Percentiles rank a stretch among this genome's conserved stretches.
phyloP scores from a whole-genome alignment of 2,329 filamentous ascomycete species.

The Alternaria incomplexa region DNA sequence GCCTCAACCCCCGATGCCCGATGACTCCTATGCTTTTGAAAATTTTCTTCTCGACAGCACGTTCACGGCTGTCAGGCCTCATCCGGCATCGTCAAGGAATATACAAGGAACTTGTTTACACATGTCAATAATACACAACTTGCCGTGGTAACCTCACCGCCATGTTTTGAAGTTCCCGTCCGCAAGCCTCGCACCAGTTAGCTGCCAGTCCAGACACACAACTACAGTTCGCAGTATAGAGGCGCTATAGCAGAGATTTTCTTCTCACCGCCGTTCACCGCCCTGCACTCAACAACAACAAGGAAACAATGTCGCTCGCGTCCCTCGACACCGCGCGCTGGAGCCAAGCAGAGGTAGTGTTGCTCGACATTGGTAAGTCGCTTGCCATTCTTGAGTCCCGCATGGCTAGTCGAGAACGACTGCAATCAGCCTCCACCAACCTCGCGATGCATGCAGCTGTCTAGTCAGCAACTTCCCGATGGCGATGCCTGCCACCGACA shows the following conservation, averaged over 20 bases:
- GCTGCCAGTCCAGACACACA: constrained; percentile 31
- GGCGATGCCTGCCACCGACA: background rate
- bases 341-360: constrained; percentile 53
- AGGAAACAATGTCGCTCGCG: constrained; percentile 33
- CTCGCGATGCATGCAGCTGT: constrained; percentile 19
- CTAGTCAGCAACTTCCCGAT: constrained; percentile 25
- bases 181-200: constrained; percentile 36
- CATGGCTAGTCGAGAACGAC: constrained; percentile 14
- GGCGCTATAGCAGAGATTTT: constrained; percentile 30
- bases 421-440: constrained; percentile 27
- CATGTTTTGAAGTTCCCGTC: constrained; percentile 31
- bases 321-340: constrained; percentile 39
- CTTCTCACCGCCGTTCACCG: constrained; percentile 44
- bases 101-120: background rate
- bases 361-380: constrained; percentile 66
- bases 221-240: constrained; percentile 8
- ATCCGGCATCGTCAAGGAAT: constrained; percentile 16
- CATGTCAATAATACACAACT: constrained; percentile 14
- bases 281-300: constrained; percentile 25
- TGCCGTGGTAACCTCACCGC: constrained; percentile 32
- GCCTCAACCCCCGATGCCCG: background rate
- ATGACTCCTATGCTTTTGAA: constrained; percentile 13
- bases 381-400: constrained; percentile 22
- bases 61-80: constrained; percentile 22
- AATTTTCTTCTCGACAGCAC: constrained; percentile 28